Percentiles rank a stretch among this genome's conserved stretches.
Conservation (phyloP, 176 grass and related monocot genomes). For the Triticum dicoccoides region DNA sequence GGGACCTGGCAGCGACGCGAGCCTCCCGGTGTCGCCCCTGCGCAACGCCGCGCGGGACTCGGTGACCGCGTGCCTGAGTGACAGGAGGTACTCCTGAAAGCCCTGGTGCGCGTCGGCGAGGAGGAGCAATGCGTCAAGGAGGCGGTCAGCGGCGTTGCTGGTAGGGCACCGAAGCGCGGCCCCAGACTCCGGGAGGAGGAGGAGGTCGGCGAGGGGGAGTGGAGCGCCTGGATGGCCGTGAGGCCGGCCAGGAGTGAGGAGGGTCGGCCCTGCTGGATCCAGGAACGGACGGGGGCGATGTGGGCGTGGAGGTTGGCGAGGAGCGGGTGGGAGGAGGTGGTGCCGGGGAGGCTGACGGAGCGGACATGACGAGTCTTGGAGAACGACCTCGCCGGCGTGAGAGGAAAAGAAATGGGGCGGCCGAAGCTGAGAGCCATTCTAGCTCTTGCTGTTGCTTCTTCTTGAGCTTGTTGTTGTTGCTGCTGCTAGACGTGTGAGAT, state of each 20-base stretch:
- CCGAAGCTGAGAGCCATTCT: slow-evolving; percentile 40
- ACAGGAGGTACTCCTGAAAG: slow-evolving; percentile 34
- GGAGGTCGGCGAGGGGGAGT: slow-evolving; percentile 37
- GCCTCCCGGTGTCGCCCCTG: not conserved
- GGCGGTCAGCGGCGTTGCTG: not conserved
- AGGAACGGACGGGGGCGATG: slow-evolving; percentile 18
- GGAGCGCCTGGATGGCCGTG: slow-evolving; percentile 35
- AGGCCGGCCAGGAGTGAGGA: slow-evolving; percentile 18
- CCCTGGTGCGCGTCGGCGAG: slow-evolving; percentile 54
- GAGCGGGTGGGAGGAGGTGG: slow-evolving; percentile 30
- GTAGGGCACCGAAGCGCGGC: not conserved
- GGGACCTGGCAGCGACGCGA: not conserved
- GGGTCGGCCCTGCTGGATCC: not conserved
- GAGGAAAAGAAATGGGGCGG: slow-evolving; percentile 52
- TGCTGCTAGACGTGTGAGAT: not conserved
- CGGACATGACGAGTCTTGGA: slow-evolving; percentile 33
- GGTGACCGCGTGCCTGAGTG: slow-evolving; percentile 2
- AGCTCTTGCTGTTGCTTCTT: too few species aligned
- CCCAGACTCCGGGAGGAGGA: slow-evolving; percentile 39
- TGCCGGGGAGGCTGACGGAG: slow-evolving; percentile 48
- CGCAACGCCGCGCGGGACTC: slow-evolving; percentile 29
- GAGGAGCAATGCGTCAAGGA: slow-evolving; percentile 53
- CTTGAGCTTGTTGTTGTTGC: too few species aligned
- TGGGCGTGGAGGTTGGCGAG: slow-evolving; percentile 28
- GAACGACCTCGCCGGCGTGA: slow-evolving; percentile 27